These are phyloP conservation scores for Triangularia verruculosa DNA, from an alignment of 2,329 filamentous ascomycete species.

Conservation along the genomic window DNA sequence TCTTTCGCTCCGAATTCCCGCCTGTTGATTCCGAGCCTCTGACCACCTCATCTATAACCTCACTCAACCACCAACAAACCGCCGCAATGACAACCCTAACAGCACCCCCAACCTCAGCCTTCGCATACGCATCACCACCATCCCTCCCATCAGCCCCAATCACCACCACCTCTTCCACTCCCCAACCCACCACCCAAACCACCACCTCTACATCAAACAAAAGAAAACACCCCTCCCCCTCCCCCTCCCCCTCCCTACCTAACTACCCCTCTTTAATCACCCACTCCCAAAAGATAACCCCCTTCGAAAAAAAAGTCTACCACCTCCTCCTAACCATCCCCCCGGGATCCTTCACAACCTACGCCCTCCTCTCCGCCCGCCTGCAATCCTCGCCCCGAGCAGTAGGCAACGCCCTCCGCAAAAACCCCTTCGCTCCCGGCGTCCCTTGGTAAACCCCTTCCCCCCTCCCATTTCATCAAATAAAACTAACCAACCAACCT, in stretches of 20 bases:
- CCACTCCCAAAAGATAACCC: conserved; percentile 35
- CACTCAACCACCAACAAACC: background rate
- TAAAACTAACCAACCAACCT: background rate
- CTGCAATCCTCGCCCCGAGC: conserved; percentile 71
- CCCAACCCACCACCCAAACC: background rate
- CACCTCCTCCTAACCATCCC: conserved; percentile 60
- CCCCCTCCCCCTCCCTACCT: background rate
- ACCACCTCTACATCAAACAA: background rate
- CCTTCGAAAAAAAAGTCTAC: conserved; percentile 65
- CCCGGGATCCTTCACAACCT: conserved; percentile 70
- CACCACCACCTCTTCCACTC: background rate
- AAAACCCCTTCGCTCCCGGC: conserved; percentile 78
- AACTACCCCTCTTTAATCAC: background rate
- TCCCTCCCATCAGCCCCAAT: background rate
- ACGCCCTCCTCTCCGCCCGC: conserved; percentile 66
- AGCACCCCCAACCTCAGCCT: background rate
- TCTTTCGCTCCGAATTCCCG: background rate
- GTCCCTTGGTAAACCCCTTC: conserved; percentile 62
- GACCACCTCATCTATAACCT: background rate
- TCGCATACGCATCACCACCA: background rate
- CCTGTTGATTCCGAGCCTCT: too few species aligned
- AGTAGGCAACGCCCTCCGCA: conserved; percentile 71
- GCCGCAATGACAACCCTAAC: background rate
- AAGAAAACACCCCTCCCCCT: background rate
- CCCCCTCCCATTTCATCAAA: background rate